Evolutionary conservation across 139 green algal species (phyloP), one percentile per base, ranked within the genome.

Genomic region (Picochlorum sp.): DNA sequence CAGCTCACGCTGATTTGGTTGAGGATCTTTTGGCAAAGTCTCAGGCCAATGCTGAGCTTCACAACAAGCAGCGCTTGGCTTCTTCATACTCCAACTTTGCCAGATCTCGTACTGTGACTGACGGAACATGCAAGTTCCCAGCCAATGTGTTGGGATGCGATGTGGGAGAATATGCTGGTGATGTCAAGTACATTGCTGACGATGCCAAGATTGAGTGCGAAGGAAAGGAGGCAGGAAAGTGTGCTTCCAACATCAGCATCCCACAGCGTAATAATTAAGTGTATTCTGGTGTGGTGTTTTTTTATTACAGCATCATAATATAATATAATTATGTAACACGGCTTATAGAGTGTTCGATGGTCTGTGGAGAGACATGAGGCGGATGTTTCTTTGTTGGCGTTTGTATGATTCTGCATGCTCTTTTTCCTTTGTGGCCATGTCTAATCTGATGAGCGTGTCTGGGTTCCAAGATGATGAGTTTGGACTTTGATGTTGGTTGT

Each of bases 1-100:
- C 64, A 31, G 64, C 51, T 15, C 26, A 63, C 38, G 47, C 55
- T 80, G 73, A 72, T 65, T 26, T 73, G 76, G 44, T 21, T 45
- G 55, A 30, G 1, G 79, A 89, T 21, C 82, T 89, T 41, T 71
- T 83, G 51, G 78, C 73, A 31, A 85, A 82, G 76, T 79, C 69
- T 28, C n/a, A 60, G 10, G 68, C 69, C 45, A 90, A 90, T 79
- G 85, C 85, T 67, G 70, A 75, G 2, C 55, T 86, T 37, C 81
- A 89, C 69, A 68, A 90, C 82, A 89, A 85, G 82, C 82, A 90
- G 71, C 71, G 83, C 44, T 69, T 86, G 57, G 73, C 73, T 6
- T 84, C 83, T 45, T 76, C 60, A 16, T 84, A 86, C 57, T 73
- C 75, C 63, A 88, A 88, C 77, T 79, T 88, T 55, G 80, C 67